These are phyloP conservation scores for Trypanosoma mega DNA, from an alignment of 208 protist species.

Conservation along the genomic window DNA sequence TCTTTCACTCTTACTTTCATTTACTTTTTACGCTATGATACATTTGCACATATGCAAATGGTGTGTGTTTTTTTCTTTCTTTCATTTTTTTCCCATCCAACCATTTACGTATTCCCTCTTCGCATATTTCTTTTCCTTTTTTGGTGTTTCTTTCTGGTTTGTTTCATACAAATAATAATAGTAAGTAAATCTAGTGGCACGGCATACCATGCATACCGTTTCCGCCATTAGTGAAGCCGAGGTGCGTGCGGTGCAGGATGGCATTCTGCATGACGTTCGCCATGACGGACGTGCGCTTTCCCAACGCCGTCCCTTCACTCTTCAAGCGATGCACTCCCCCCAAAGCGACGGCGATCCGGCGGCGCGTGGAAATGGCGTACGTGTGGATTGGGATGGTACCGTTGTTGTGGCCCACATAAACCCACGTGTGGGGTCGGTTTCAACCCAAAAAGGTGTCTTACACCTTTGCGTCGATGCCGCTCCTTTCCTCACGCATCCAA, in stretches of 20 bases:
- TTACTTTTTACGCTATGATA: no score
- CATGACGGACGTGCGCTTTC: slow-evolving; percentile 76
- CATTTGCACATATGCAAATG: no score
- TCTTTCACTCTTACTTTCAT: no score
- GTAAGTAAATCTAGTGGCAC: no score
- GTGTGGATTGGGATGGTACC: slow-evolving; percentile 43
- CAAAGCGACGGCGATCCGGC: background rate
- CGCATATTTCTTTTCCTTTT: no score
- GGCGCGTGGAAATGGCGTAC: background rate
- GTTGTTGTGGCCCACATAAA: slow-evolving; percentile 60
- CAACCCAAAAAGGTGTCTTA: slow-evolving; percentile 37
- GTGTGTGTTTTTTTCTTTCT: no score
- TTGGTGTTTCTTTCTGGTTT: no score
- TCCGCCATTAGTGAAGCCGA: slow-evolving; percentile 63
- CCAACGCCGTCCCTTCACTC: slow-evolving; percentile 62
- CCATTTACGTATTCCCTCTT: no score
- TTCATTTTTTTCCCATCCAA: no score
- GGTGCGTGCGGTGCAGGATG: slow-evolving; percentile 69
- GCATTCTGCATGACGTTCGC: slow-evolving; percentile 61
- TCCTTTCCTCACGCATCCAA: slow-evolving; percentile 59
- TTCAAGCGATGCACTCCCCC: slow-evolving; percentile 12
- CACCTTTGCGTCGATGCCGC: slow-evolving; percentile 71
- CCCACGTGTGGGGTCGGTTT: slow-evolving; percentile 60
- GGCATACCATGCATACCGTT: slow-evolving; percentile 16
- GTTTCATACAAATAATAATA: no score